Evolutionary conservation across 1,284 basidiomycete genomes (phyloP).

Genomic region (Puccinia coronata): DNA sequence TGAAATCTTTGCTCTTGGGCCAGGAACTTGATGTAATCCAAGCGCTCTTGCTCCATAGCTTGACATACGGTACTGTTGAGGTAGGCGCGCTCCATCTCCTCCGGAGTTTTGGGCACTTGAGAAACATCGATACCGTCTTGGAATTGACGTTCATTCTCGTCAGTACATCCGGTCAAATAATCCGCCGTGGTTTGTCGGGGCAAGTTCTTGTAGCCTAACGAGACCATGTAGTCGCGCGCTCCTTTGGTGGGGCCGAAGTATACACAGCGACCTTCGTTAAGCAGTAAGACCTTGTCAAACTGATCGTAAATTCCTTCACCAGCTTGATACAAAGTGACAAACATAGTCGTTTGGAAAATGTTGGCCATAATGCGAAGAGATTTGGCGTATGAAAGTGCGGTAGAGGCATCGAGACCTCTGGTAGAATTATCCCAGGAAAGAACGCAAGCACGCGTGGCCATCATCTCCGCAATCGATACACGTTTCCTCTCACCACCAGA

Average conservation of each 20-base stretch:
- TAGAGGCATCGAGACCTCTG: slow-evolving; percentile 71
- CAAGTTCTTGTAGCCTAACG: slow-evolving; percentile 59
- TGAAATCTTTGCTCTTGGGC: slow-evolving; percentile 64
- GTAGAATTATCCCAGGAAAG: slow-evolving; percentile 65
- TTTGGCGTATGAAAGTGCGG: slow-evolving; percentile 66
- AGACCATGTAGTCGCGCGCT: slow-evolving; percentile 75
- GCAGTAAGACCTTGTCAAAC: slow-evolving; percentile 74
- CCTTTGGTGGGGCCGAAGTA: slow-evolving; percentile 74
- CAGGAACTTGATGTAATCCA: slow-evolving; percentile 70
- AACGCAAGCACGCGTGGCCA: slow-evolving; percentile 63
- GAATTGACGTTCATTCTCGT: slow-evolving; percentile 78
- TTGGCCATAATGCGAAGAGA: slow-evolving; percentile 65
- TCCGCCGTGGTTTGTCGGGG: slow-evolving; percentile 72
- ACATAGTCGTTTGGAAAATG: slow-evolving; percentile 63
- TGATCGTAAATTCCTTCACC: slow-evolving; percentile 64
- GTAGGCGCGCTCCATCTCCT: slow-evolving; percentile 72
- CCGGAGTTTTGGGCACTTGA: slow-evolving; percentile 73
- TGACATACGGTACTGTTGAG: slow-evolving; percentile 64
- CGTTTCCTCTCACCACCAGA: slow-evolving; percentile 66
- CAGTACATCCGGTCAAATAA: slow-evolving; percentile 76
- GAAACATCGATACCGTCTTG: slow-evolving; percentile 68
- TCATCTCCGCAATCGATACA: slow-evolving; percentile 67
- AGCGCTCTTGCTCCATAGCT: slow-evolving; percentile 64
- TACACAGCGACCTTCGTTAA: slow-evolving; percentile 75
- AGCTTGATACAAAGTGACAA: slow-evolving; percentile 63